Evolutionary conservation across 345 rosid species (phyloP).

Genomic region (Psidium guajava): DNA sequence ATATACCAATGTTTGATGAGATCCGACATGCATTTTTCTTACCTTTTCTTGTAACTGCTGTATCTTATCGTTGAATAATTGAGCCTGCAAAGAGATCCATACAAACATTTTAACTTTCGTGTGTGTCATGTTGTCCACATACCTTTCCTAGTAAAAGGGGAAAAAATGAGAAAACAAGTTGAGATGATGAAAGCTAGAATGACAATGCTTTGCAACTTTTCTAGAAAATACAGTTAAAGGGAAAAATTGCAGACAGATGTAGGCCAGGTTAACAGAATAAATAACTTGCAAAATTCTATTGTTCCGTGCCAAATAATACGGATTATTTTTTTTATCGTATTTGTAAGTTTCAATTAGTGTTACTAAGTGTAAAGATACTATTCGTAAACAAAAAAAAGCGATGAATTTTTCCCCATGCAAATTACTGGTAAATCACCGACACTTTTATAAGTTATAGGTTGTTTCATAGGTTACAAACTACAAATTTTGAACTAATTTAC

Average conservation of each 20-base stretch:
- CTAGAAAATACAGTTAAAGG: background rate
- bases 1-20: background rate
- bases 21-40: background rate
- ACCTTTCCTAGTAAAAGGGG: background rate
- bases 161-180: background rate
- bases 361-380: background rate
- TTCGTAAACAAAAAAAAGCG: background rate
- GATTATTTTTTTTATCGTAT: background rate
- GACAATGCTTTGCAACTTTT: background rate
- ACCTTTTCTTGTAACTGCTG: conserved; percentile 39
- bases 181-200: background rate
- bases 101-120: background rate
- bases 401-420: background rate
- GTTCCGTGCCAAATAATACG: background rate
- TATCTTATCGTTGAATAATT: conserved; percentile 29
- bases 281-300: background rate
- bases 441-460: background rate
- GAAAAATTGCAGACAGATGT: background rate
- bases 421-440: background rate
- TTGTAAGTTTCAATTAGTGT: background rate
- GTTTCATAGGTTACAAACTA: background rate
- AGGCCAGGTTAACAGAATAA: background rate
- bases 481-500: background rate
- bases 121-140: background rate
- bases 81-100: conserved; percentile 15